Evolutionary conservation across 345 rosid species (phyloP).

Genomic region (Rhodomyrtus tomentosa): DNA sequence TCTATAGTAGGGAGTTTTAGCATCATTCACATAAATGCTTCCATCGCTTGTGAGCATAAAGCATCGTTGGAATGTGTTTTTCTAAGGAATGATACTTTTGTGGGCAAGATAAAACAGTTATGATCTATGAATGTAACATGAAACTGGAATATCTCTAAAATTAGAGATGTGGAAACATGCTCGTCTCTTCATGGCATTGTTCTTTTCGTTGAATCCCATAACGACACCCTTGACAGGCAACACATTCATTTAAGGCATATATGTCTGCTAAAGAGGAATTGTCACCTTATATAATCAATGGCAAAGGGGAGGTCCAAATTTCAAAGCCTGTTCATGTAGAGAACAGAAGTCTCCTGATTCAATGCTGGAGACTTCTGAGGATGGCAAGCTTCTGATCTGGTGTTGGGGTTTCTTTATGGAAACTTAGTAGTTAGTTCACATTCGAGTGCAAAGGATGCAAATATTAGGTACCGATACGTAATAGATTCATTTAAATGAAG

Average conservation of each 20-base stretch:
- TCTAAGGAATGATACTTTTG: no score
- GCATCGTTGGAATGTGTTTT: not conserved
- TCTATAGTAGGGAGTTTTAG: not conserved
- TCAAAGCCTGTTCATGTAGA: not conserved
- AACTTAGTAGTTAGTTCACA: not conserved
- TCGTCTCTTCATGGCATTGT: not conserved
- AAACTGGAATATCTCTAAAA: not conserved
- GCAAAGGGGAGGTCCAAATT: not conserved
- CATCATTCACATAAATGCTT: not conserved
- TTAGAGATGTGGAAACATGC: not conserved
- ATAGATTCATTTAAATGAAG: not conserved
- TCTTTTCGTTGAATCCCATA: not conserved
- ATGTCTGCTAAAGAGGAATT: not conserved
- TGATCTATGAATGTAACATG: not conserved
- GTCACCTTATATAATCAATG: not conserved
- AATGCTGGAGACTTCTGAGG: not conserved
- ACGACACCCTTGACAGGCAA: not conserved
- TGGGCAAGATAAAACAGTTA: not conserved
- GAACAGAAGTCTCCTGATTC: not conserved
- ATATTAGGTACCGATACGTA: not conserved
- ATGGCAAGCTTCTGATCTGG: not conserved
- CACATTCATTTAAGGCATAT: not conserved
- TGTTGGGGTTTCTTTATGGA: not conserved
- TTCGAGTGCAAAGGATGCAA: not conserved
- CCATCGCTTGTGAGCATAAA: not conserved